Conservation (phyloP, 306 rosid species). For the Trifolium pratense region DNA sequence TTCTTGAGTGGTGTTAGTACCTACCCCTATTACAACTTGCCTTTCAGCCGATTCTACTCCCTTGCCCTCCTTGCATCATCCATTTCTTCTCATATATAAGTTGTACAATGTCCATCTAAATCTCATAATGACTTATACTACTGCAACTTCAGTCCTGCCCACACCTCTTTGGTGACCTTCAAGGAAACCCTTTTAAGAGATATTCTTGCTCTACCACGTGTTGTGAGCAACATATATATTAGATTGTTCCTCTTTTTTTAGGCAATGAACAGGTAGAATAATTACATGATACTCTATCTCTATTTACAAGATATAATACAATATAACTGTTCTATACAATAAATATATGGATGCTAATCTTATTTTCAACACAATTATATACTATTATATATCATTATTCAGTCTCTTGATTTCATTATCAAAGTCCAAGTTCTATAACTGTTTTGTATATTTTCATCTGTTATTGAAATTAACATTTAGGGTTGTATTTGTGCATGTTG, state of each 20-base stretch:
- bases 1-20: not conserved
- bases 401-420: not conserved
- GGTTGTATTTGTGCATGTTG: not conserved
- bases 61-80: not conserved
- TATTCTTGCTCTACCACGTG: slow-evolving; percentile 3
- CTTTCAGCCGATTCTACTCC: not conserved
- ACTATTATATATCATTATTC: not conserved
- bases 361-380: slow-evolving; percentile 9
- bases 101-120: not conserved
- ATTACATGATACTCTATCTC: not conserved
- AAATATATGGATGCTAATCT: not conserved
- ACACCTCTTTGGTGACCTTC: not conserved
- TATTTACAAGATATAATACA: not conserved
- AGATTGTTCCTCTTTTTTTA: no score
- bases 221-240: not conserved
- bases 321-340: not conserved
- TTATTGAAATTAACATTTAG: not conserved
- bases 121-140: not conserved
- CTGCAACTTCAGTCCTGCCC: not conserved
- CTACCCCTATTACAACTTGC: not conserved
- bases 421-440: not conserved
- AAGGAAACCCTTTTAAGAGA: not conserved
- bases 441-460: not conserved
- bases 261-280: no score
- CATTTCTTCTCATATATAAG: not conserved